Conservation (phyloP, 1,284 basidiomycete species). For the Ceratobasidium sp. region DNA sequence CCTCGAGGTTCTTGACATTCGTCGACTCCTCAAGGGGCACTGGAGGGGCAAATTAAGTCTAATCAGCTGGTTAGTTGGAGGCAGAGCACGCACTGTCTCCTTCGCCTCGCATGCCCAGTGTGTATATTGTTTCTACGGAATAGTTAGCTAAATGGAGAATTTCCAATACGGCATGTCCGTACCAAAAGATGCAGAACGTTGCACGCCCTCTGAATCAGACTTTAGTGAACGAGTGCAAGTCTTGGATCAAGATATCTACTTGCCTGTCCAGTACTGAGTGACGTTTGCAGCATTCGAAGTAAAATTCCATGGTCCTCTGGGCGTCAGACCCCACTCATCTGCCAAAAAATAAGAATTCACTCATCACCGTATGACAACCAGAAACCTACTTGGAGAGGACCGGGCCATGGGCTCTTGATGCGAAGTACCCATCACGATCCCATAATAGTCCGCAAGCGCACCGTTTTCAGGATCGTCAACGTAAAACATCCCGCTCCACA, state of each 20-base stretch:
- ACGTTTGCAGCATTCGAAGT: conserved; percentile 59
- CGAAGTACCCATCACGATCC: conserved; percentile 68
- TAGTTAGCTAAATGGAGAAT: not conserved
- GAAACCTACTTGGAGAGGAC: conserved; percentile 38
- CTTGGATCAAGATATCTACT: not conserved
- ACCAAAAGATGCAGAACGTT: conserved; percentile 59
- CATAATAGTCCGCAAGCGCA: conserved; percentile 67
- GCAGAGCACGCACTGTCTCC: conserved; percentile 58
- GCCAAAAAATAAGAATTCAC: conserved; percentile 44
- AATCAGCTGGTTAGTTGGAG: conserved; percentile 8
- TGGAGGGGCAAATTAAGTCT: conserved; percentile 43
- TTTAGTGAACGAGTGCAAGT: not conserved
- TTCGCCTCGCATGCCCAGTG: conserved; percentile 70
- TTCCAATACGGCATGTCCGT: not conserved
- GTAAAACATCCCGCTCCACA: conserved; percentile 62
- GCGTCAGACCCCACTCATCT: conserved; percentile 65
- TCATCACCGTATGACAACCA: too few species aligned
- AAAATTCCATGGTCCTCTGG: conserved; percentile 67
- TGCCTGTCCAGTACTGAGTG: conserved; percentile 61
- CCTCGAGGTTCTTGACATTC: conserved; percentile 61
- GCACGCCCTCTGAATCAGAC: conserved; percentile 53
- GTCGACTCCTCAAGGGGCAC: conserved; percentile 60
- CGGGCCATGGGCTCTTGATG: conserved; percentile 54
- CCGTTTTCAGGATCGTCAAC: conserved; percentile 72
- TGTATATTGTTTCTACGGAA: conserved; percentile 62